phyloP scores from a whole-genome alignment of 306 rosid genomes.

The Cucurbita pepo region DNA sequence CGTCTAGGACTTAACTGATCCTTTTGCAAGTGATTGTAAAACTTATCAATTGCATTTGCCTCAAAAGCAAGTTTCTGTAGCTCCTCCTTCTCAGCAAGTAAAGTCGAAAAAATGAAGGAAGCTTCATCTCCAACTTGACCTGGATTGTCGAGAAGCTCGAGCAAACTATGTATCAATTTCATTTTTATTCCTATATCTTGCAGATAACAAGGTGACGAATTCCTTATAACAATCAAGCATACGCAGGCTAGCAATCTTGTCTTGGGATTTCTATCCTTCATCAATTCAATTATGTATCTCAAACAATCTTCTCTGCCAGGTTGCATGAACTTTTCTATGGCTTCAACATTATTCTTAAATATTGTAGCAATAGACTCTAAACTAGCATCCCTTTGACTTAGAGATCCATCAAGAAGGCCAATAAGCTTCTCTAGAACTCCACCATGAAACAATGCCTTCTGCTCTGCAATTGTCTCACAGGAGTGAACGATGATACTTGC shows the following conservation, averaged over 20 bases:
- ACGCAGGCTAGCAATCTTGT: constrained; percentile 70
- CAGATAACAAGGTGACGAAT: constrained; percentile 51
- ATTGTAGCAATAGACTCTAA: constrained; percentile 68
- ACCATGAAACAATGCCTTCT: constrained; percentile 39
- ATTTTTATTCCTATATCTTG: constrained; percentile 67
- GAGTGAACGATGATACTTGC: constrained; percentile 82
- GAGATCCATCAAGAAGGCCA: constrained; percentile 66
- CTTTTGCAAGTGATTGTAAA: constrained; percentile 51
- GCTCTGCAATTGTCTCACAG: constrained; percentile 47
- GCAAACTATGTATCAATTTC: constrained; percentile 66
- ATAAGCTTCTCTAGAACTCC: constrained; percentile 58
- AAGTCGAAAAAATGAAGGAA: constrained; percentile 53
- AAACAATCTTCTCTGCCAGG: constrained; percentile 45
- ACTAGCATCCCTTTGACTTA: constrained; percentile 78
- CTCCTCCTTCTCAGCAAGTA: constrained; percentile 64
- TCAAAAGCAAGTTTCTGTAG: constrained; percentile 82
- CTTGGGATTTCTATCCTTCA: constrained; percentile 55
- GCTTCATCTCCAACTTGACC: constrained; percentile 94
- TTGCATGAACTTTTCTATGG: constrained; percentile 50
- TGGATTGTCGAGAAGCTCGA: constrained; percentile 82
- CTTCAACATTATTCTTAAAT: constrained; percentile 45
- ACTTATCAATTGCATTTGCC: constrained; percentile 82
- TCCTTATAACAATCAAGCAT: constrained; percentile 72
- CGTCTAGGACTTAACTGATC: constrained; percentile 39
- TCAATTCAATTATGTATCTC: constrained; percentile 53